Conservation (phyloP, 345 rosid genomes). For the Rhodomyrtus tomentosa region DNA sequence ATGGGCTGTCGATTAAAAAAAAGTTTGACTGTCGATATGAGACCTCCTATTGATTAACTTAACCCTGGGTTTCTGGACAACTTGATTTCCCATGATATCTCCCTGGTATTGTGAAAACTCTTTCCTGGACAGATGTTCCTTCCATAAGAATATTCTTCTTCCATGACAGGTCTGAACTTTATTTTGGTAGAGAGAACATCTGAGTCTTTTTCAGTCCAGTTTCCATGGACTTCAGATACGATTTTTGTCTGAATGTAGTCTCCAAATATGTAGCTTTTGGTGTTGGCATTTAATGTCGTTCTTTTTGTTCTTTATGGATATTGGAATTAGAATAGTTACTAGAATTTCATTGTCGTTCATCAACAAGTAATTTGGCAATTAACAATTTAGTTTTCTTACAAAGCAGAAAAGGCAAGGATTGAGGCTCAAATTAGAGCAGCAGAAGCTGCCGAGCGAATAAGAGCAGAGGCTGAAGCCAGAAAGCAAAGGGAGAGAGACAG, state of each 20-base stretch:
- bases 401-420: conserved; percentile 59
- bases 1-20: background rate
- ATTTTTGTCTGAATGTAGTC: background rate
- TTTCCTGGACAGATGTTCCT: background rate
- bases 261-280: background rate
- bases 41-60: background rate
- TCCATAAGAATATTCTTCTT: background rate
- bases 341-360: background rate
- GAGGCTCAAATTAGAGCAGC: conserved; percentile 70
- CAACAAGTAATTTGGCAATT: background rate
- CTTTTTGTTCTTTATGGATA: background rate
- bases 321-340: too few relatives aligned
- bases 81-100: background rate
- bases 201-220: background rate
- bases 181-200: background rate
- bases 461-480: conserved; percentile 45
- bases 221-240: background rate
- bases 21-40: background rate
- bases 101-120: background rate
- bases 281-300: background rate
- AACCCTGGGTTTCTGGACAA: background rate
- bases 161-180: background rate
- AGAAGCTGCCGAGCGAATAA: conserved; percentile 35
- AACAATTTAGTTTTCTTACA: background rate
- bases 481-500: conserved; percentile 46